Conservation (phyloP, 2,329 filamentous ascomycete species). For the Fusarium mundagurra region DNA sequence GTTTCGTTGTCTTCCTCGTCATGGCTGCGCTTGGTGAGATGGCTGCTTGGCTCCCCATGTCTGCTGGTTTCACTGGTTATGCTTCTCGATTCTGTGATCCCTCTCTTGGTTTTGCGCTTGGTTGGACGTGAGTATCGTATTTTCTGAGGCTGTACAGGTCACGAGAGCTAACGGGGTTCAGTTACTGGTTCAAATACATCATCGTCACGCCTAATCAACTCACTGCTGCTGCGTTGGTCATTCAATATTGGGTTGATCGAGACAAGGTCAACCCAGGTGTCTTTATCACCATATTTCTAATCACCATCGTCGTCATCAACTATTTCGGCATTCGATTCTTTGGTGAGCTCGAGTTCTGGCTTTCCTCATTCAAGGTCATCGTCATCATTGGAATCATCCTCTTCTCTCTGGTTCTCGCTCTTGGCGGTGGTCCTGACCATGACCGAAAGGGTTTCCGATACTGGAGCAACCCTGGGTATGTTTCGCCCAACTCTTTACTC, state of each 20-base stretch:
- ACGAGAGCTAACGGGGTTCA: slow-evolving; percentile 36
- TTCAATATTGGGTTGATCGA: slow-evolving; percentile 77
- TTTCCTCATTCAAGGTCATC: slow-evolving; percentile 73
- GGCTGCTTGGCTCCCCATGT: slow-evolving; percentile 82
- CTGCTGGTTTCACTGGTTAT: slow-evolving; percentile 84
- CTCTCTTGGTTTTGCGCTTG: slow-evolving; percentile 81
- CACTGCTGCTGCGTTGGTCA: slow-evolving; percentile 80
- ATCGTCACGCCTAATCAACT: slow-evolving; percentile 88
- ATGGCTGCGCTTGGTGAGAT: slow-evolving; percentile 87
- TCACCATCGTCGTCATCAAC: slow-evolving; percentile 72
- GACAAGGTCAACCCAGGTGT: slow-evolving; percentile 79
- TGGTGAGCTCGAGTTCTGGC: slow-evolving; percentile 72
- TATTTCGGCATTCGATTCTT: slow-evolving; percentile 76
- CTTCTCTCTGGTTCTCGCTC: slow-evolving; percentile 69
- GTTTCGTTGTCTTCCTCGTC: slow-evolving; percentile 79
- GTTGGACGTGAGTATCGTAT: slow-evolving; percentile 68
- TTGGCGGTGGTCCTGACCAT: slow-evolving; percentile 71
- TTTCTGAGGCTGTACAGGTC: neutral
- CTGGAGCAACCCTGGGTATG: slow-evolving; percentile 66
- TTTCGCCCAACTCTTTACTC: neutral
- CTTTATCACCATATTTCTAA: slow-evolving; percentile 77
- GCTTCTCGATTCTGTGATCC: slow-evolving; percentile 83
- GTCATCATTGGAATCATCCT: slow-evolving; percentile 74
- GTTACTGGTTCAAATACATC: slow-evolving; percentile 80
- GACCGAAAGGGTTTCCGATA: slow-evolving; percentile 73